These are phyloP conservation scores for Chrysoporthe cubensis DNA, from an alignment of 2,329 filamentous ascomycete species.

Conservation along the genomic window DNA sequence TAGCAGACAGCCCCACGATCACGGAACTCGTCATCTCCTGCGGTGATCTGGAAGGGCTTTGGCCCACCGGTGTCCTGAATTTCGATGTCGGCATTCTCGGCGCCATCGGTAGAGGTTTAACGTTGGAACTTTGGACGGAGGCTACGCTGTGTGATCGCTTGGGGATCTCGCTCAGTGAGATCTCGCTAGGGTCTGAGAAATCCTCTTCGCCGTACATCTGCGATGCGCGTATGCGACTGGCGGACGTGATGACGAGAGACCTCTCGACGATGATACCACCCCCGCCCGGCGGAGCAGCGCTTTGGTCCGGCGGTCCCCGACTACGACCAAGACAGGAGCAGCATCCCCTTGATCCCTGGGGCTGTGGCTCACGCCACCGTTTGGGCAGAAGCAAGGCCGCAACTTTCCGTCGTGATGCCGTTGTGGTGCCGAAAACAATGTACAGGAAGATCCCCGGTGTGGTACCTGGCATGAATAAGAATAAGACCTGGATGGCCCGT, in stretches of 20 bases:
- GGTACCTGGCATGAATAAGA: constrained; percentile 33
- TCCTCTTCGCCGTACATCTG: constrained; percentile 9
- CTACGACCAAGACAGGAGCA: background rate
- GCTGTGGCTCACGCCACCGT: constrained; percentile 15
- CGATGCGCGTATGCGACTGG: constrained; percentile 13
- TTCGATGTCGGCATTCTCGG: constrained; percentile 9
- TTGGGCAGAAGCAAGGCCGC: constrained; percentile 27
- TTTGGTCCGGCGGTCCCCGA: background rate
- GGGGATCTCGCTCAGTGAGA: constrained; percentile 20
- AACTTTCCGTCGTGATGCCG: constrained; percentile 31
- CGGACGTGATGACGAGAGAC: constrained; percentile 26
- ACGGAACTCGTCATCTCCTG: background rate
- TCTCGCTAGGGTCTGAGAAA: constrained; percentile 18
- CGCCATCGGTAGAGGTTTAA: constrained; percentile 16
- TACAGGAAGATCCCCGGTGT: constrained; percentile 32
- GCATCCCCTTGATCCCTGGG: background rate
- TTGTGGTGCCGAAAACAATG: constrained; percentile 34
- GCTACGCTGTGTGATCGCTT: constrained; percentile 4
- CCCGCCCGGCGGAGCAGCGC: background rate
- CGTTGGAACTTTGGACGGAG: constrained; percentile 12
- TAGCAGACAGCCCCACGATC: constrained; percentile 4
- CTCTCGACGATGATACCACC: constrained; percentile 24
- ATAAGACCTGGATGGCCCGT: constrained; percentile 28
- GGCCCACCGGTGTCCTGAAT: background rate
- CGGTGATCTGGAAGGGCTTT: background rate